phyloP scores from a whole-genome alignment of 257 asterid genomes.

The Leonotis leonurus region DNA sequence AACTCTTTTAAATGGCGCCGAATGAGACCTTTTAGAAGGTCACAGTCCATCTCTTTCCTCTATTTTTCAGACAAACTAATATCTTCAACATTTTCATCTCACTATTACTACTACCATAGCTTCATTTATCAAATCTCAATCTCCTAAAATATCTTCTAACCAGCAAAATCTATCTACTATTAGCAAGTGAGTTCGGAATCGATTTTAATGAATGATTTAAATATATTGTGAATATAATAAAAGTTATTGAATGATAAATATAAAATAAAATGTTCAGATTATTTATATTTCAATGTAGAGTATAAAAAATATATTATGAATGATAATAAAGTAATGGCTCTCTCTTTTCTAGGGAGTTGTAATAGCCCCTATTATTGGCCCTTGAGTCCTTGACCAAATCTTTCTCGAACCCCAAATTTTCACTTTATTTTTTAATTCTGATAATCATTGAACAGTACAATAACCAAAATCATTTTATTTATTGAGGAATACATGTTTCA shows the following conservation, averaged over 20 bases:
- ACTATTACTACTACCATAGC: neutral
- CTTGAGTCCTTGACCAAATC: slow-evolving; percentile 17
- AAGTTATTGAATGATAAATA: too few relatives aligned
- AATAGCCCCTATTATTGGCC: neutral
- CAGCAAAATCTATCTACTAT: neutral
- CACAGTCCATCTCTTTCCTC: slow-evolving; percentile 8
- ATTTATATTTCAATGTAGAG: too few relatives aligned
- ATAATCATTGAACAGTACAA: too few relatives aligned
- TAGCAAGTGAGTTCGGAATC: too few relatives aligned
- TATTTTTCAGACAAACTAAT: neutral
- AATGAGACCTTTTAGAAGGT: slow-evolving; percentile 25
- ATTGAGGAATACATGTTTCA: too few relatives aligned
- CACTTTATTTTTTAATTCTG: too few relatives aligned
- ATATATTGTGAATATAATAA: too few relatives aligned
- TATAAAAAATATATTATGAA: too few relatives aligned
- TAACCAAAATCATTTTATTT: too few relatives aligned
- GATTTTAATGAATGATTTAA: too few relatives aligned
- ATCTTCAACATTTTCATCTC: slow-evolving; percentile 1
- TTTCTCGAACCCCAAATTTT: neutral
- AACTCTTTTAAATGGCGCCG: slow-evolving; percentile 20
- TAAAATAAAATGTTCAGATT: too few relatives aligned
- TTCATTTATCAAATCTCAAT: too few relatives aligned
- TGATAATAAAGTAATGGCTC: neutral
- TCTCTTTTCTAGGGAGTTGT: neutral
- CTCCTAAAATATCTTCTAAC: neutral